Evolutionary conservation across 2,329 filamentous ascomycete genomes (phyloP), one percentile per base, ranked within the genome.

Genomic region (Teratosphaeria pseudoeucalypti): DNA sequence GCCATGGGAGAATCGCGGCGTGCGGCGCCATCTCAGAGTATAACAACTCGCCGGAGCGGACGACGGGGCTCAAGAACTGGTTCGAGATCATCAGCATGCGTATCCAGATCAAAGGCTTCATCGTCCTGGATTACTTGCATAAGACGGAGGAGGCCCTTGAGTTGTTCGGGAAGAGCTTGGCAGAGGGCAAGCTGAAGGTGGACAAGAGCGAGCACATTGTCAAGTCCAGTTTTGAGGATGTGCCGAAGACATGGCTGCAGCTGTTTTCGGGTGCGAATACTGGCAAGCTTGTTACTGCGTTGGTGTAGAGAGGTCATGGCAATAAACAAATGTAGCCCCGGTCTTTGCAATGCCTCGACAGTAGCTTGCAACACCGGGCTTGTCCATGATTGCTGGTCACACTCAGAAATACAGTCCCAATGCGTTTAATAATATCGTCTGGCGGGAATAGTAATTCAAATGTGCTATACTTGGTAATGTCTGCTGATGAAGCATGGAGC

Each of bases 21-120:
- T 90, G 87, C 73, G 87, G 87, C 55, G 79, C 67, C 6, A 89
- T 90, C 74, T 85, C 81, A 69, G 81, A 85, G 71, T 90, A 90
- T 73, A 89, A 89, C 72, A 71, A 77, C 6, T 77, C 67, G 26
- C 70, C 77, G 2, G 78, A 78, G 47, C 58, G 63, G 6, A 66
- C 67, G 6, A 65, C 64, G 2, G 71, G 71, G 14, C 59, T 73
- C 27, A 72, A 72, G 65, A 73, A 72, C 64, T 73, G 70, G 70
- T 71, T 72, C 62, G 70, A 72, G 59, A 63, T 73, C 39, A 68
- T 73, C 34, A 65, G 60, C 53, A 72, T 71, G 67, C 63, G 70
- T 6, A 54, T 73, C 11, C 64, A 68, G 60, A 68, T 71, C 61
- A 64, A 67, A 52, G 71, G 71, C 1, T 71, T 73, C 62, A 73